Evolutionary conservation across 805 yeast species (phyloP).

Genomic region (Candida namnaoensis): DNA sequence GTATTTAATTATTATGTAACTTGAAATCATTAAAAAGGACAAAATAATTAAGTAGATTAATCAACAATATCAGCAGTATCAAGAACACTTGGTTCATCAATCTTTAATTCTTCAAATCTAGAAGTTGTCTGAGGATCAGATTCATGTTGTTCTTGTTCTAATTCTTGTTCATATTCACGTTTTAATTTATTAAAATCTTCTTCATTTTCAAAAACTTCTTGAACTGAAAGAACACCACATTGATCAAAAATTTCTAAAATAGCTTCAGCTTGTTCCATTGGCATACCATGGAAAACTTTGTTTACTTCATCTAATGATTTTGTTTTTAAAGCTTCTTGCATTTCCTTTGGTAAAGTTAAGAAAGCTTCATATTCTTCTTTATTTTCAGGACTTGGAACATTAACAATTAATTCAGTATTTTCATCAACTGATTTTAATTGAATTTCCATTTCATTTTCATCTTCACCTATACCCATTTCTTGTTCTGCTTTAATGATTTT

Average conservation of each 20-base stretch:
- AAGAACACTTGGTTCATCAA: slow-evolving; percentile 6
- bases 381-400: slow-evolving; percentile 50
- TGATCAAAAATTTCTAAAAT: slow-evolving; percentile 67
- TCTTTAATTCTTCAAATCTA: no score
- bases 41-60: slow-evolving; percentile 4
- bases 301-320: slow-evolving; percentile 72
- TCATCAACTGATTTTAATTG: slow-evolving; percentile 89
- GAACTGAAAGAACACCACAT: slow-evolving; percentile 78
- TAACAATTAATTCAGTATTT: slow-evolving; percentile 61
- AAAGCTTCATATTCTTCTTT: slow-evolving; percentile 42
- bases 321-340: slow-evolving; percentile 73
- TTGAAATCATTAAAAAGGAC: no score
- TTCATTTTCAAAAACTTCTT: slow-evolving; percentile 67
- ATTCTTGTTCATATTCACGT: slow-evolving; percentile 30
- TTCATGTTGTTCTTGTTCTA: slow-evolving; percentile 1
- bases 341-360: slow-evolving; percentile 42
- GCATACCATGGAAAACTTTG: slow-evolving; percentile 65
- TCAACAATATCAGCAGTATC: slow-evolving; percentile 33
- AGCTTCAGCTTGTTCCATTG: slow-evolving; percentile 71
- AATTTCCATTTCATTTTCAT: slow-evolving; percentile 61
- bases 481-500: slow-evolving; percentile 51
- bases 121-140: no score
- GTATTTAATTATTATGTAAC: no score
- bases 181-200: slow-evolving; percentile 51
- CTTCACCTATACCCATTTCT: slow-evolving; percentile 26